Evolutionary conservation across 768 basidiomycete genomes (phyloP).

Genomic region (Pisolithus orientalis): DNA sequence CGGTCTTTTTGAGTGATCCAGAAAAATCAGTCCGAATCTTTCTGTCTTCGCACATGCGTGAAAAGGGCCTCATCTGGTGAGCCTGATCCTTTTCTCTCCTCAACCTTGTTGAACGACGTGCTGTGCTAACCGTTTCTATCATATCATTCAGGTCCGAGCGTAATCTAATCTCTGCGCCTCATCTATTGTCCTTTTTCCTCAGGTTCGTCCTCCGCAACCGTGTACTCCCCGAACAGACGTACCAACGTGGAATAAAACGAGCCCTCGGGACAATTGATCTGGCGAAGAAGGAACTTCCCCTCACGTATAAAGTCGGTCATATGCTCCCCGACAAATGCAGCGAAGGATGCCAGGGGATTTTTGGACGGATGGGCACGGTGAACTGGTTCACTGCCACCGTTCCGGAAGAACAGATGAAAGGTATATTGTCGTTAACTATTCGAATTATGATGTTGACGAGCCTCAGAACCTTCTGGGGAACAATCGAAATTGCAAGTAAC

Average conservation of each 20-base stretch:
- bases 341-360: constrained; percentile 41
- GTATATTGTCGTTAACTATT: neutral
- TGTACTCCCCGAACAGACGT: constrained; percentile 42
- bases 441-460: neutral
- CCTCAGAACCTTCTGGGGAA: neutral
- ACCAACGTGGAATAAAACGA: constrained; percentile 40
- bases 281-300: constrained; percentile 39
- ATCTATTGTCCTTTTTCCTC: constrained; percentile 54
- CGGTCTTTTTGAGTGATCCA: constrained; percentile 56
- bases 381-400: constrained; percentile 23
- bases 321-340: constrained; percentile 42
- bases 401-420: constrained; percentile 3
- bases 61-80: constrained; percentile 68
- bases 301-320: constrained; percentile 33
- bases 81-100: constrained; percentile 9
- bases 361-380: constrained; percentile 40
- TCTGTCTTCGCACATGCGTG: constrained; percentile 62
- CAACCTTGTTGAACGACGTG: neutral
- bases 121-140: neutral
- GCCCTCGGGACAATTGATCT: constrained; percentile 38
- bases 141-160: constrained; percentile 35
- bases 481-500: constrained; percentile 14
- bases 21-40: constrained; percentile 55
- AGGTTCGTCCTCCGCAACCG: constrained; percentile 52
- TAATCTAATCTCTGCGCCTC: constrained; percentile 46